Conservation (phyloP, 2,329 filamentous ascomycete genomes). For the Graphiopsis chlorocephala region DNA sequence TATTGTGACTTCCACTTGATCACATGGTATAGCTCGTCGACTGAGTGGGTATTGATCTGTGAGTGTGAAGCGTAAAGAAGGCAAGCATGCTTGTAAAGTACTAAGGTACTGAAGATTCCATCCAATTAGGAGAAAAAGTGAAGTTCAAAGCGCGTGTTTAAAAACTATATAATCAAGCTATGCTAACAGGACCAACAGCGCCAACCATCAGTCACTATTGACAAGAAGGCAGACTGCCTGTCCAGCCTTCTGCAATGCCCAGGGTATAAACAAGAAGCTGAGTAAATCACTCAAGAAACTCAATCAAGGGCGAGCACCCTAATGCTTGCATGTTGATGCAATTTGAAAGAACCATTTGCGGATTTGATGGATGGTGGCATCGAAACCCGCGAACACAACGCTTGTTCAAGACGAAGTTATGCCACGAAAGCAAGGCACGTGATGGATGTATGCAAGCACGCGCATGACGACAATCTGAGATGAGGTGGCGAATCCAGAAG, state of each 20-base stretch:
- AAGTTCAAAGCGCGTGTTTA: too few species aligned
- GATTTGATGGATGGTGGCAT: not conserved
- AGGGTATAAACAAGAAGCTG: not conserved
- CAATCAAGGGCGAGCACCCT: not conserved
- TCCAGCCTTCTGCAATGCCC: not conserved
- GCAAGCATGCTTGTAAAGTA: too few species aligned
- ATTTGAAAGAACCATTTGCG: not conserved
- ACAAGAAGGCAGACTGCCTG: not conserved
- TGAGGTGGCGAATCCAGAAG: constrained; percentile 6
- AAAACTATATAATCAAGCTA: not conserved
- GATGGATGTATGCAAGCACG: not conserved
- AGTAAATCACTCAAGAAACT: not conserved
- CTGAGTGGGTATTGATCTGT: too few species aligned
- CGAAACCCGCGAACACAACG: not conserved
- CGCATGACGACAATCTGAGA: not conserved
- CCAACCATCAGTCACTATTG: not conserved
- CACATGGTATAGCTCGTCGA: too few species aligned
- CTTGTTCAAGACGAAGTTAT: not conserved
- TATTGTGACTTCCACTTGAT: too few species aligned
- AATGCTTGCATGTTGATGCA: not conserved
- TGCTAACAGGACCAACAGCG: not conserved
- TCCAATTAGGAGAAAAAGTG: too few species aligned
- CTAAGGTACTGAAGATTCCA: too few species aligned
- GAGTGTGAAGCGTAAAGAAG: too few species aligned
- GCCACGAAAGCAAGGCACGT: not conserved